Evolutionary conservation across 768 basidiomycete species (phyloP), one percentile per base, ranked within the genome.

Genomic region (Cubamyces lactineus): DNA sequence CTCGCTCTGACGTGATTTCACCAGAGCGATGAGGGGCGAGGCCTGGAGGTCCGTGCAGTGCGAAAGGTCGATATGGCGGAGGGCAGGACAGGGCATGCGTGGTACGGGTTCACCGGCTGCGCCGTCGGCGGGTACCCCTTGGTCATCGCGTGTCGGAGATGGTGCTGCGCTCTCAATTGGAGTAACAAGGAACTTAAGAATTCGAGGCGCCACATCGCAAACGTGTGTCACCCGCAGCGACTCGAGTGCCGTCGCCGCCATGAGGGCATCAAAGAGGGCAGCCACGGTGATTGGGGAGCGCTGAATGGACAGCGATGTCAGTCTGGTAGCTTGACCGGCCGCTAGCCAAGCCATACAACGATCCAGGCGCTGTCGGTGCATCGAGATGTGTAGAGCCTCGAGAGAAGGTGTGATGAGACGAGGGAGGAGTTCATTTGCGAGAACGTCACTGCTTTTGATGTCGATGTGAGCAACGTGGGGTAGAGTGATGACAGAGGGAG

Each of bases 11-110:
- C 87, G 83, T 6, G 76, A 71, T 67, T 80, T 85, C 56, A 91
- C 79, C 15, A 90, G 75, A 8, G 80, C 77, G 13, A 84, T 77
- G 23, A 85, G 68, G 1, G 80, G 78, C 6, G 84, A 83, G 0
- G 84, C 82, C 48, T 73, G 75, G 16, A 89, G 71, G 57, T 85
- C 83, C 0, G 80, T 70, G 64, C 83, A 85, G 40, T 77, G 66
- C 0, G 88, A 85, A 49, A 91, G 73, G 57, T 89, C 79, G 59
- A 89, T 68, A 43, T 83, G 73, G n/a, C 72, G 75, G 28, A 88
- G 69, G 39, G 63, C 61, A 12, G 84, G 85, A 60, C 86, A 88
- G 6, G 78, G 61, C 23, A 76, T 51, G 19, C 40, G 45, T 26
- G n/a, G 55, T 19, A 12, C 43, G 30, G 49, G 9, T 7, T 13